These are phyloP conservation scores for Fusarium zealandicum DNA, from an alignment of 2,329 filamentous ascomycete species.

Conservation along the genomic window DNA sequence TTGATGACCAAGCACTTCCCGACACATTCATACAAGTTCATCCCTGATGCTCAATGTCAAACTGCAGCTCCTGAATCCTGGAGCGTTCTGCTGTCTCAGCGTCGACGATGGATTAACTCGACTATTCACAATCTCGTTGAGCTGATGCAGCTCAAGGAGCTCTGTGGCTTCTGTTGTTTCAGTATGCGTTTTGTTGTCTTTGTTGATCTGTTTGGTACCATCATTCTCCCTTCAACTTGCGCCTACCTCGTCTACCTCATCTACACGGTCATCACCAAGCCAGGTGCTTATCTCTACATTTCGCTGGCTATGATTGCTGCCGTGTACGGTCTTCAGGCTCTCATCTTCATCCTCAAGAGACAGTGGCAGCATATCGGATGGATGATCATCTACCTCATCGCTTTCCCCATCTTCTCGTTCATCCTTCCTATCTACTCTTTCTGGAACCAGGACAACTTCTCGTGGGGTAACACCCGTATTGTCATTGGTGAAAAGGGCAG, in stretches of 20 bases:
- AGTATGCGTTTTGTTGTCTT: slow-evolving; percentile 97
- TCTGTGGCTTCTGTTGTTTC: slow-evolving; percentile 99
- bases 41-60: slow-evolving; percentile 89
- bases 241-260: slow-evolving; percentile 88
- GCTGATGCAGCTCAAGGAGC: slow-evolving; percentile 86
- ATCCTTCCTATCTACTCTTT: slow-evolving; percentile 94
- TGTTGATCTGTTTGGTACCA: slow-evolving; percentile 89
- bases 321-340: slow-evolving; percentile 92
- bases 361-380: slow-evolving; percentile 99
- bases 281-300: slow-evolving; percentile 81
- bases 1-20: slow-evolving; percentile 99
- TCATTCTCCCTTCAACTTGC: slow-evolving; percentile 89
- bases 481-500: slow-evolving; percentile 93
- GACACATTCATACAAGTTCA: slow-evolving; percentile 93
- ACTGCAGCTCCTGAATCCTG: slow-evolving; percentile 95
- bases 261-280: slow-evolving; percentile 73
- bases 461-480: slow-evolving; percentile 97
- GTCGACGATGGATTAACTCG: slow-evolving; percentile 99
- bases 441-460: slow-evolving; percentile 99
- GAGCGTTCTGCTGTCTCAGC: slow-evolving; percentile 93
- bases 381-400: slow-evolving; percentile 99
- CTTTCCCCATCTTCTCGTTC: slow-evolving; percentile 93
- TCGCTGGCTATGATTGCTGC: slow-evolving; percentile 88
- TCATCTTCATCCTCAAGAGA: slow-evolving; percentile 95
- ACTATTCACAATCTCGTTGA: slow-evolving; percentile 97